Conservation (phyloP, 495 filamentous ascomycete genomes). For the Bryoglossum gracile region DNA sequence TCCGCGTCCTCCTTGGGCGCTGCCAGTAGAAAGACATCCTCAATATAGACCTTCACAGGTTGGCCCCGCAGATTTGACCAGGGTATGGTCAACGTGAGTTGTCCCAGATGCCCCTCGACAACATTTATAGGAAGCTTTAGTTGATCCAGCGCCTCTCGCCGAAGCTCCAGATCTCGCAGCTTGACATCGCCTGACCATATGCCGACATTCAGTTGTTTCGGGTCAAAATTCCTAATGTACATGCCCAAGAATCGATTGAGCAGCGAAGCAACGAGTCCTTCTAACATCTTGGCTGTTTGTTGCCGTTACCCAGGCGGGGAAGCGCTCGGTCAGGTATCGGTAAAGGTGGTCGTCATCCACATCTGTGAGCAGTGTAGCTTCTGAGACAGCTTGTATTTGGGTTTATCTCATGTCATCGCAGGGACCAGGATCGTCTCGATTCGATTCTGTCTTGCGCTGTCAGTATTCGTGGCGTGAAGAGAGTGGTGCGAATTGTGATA, state of each 20-base stretch:
- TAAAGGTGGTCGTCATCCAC: constrained; percentile 16
- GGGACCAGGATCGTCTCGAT: constrained; percentile 5
- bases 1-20: constrained; percentile 90
- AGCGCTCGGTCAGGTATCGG: constrained; percentile 22
- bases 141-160: constrained; percentile 91
- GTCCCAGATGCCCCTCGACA: constrained; percentile 85
- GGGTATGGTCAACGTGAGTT: constrained; percentile 84
- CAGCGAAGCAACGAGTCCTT: constrained; percentile 73
- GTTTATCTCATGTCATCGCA: constrained; percentile 15
- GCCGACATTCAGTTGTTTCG: constrained; percentile 90
- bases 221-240: constrained; percentile 98
- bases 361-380: constrained; percentile 1
- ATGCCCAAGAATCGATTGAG: constrained; percentile 98
- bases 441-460: too few relatives aligned
- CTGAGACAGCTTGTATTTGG: too few relatives aligned
- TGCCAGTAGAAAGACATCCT: constrained; percentile 92
- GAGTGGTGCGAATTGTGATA: too few relatives aligned
- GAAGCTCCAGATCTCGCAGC: constrained; percentile 82
- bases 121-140: constrained; percentile 93
- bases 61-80: constrained; percentile 95
- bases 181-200: constrained; percentile 98
- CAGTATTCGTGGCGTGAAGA: too few relatives aligned
- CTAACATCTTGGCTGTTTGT: constrained; percentile 44
- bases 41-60: constrained; percentile 87
- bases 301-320: constrained; percentile 50